Percentiles rank a stretch among this genome's conserved stretches.
Evolutionary conservation across 345 rosid genomes (phyloP).

Genomic region (Gossypium anomalum): DNA sequence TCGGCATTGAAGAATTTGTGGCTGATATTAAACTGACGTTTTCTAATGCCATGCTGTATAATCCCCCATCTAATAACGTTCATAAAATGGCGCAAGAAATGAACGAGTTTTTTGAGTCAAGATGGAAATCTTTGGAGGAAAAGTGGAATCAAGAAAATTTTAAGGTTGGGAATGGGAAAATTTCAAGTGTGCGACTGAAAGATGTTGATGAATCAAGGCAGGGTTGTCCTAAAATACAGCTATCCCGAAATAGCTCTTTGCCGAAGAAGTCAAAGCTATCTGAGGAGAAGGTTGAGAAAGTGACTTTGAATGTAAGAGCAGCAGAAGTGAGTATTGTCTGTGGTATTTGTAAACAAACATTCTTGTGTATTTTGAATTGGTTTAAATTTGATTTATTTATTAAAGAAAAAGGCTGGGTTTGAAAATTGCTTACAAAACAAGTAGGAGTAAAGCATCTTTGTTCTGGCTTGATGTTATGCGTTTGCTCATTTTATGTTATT

Average conservation of each 20-base stretch:
- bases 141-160: constrained; percentile 31
- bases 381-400: background rate
- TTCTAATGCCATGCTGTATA: constrained; percentile 76
- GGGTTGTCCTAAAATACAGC: constrained; percentile 35
- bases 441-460: background rate
- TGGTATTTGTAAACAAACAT: background rate
- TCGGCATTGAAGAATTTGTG: constrained; percentile 57
- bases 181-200: constrained; percentile 21
- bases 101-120: constrained; percentile 43
- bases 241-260: constrained; percentile 17
- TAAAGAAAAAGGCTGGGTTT: background rate
- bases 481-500: background rate
- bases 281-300: constrained; percentile 24
- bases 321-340: constrained; percentile 32
- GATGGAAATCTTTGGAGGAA: constrained; percentile 58
- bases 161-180: constrained; percentile 19
- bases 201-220: constrained; percentile 29
- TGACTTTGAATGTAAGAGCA: constrained; percentile 22
- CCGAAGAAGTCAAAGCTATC: constrained; percentile 31
- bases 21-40: constrained; percentile 73
- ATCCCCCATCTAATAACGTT: constrained; percentile 57
- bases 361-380: background rate
- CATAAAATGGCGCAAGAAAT: constrained; percentile 49
- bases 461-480: background rate
- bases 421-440: background rate